Evolutionary conservation across 108 stramenopile genomes (phyloP), one percentile per base, ranked within the genome.

Genomic region (Pelagomonas calceolata): DNA sequence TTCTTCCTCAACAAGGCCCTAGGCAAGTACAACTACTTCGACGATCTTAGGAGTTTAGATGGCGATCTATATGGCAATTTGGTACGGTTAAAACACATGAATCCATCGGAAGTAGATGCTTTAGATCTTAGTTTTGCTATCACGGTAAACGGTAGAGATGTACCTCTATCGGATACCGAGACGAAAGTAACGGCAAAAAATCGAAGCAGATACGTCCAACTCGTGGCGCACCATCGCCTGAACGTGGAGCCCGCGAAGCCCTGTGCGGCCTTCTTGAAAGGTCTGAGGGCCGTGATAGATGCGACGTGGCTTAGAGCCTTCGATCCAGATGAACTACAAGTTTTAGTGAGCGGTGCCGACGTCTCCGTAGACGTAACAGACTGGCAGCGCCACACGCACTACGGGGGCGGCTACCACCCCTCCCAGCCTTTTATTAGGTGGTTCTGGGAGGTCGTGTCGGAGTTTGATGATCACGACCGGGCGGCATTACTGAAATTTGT

Each of bases 11-110:
- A 74, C 76, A 81, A 89, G 64, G 76, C 94, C 29, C 78, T 96
- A 37, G 91, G 89, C 31, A 87, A 93, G 73, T 80, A 82, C 44
- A 99, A 99, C 71, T 76, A 82, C 5, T 64, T 93, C 35, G 97
- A 99, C 74, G 98, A 99, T 72, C 75, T 99, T 60, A 92, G 90
- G 65, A 91, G 86, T 68, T 79, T 90, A n/a, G 98, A 99, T 75
- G 83, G 86, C 30, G 91, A 91, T 67, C 85, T 91, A 66, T 95
- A 96, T 81, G 81, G 81, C 64, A 84, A 94, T 73, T 72, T 98
- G 68, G 89, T 83, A 63, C 82, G 85, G 51, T 80, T 95, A 18
- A 89, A 92, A 51, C 46, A 78, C 35, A 70, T 90, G 75, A 78
- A 44, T 63, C 83, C 78, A n/a, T 51, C 63, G 26, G 90, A 91